Base-by-base conservation (phyloP, 768 basidiomycete species). In the Collybia mongolica region DNA sequence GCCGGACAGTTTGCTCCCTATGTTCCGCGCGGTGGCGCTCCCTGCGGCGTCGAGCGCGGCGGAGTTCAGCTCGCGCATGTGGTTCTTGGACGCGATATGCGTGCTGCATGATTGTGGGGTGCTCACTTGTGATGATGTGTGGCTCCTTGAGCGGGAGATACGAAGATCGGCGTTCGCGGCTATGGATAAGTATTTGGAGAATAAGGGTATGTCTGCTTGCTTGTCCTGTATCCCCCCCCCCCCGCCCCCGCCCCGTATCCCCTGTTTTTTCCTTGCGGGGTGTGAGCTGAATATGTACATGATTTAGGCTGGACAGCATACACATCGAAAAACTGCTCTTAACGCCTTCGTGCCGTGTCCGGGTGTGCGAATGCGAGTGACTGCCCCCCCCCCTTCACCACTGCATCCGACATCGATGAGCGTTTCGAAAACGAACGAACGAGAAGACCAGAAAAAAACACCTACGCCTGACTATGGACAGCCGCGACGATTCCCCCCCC, bases 41-140 rank as follows among this genome's bases (percentile, higher is more conserved):
- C 74, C 76, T 0, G 49, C 52, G 18, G 52, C 58, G 36, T 63
- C 56, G 24, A 65, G 63, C 26, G 55, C 58, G 14, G 59, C 60
- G 17, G 76, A 76, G 46, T 76, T 76, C 55, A 73, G 69, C 55
- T 74, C 73, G 2, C 62, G 76, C 32, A 65, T 69, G n/a, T 79
- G 75, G 75, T 79, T 79, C 51, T 57, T 77, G 17, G 74, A 76
- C 32, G 74, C 71, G 18, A 72, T 77, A 14, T 69, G 68, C 40
- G 67, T 71, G n/a, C 59, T 79, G 53, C 70, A 76, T 55, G 76
- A 79, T 51, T 76, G 74, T 52, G 74, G 73, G 6, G 72, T 77
- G 8, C 62, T 76, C 17, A 69, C 70, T 35, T 79, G 76, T 58
- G 73, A 77, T 45, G 76, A 79, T 66, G 72, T 70, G 18, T 74